phyloP scores from a whole-genome alignment of 495 filamentous ascomycete species.

The Talaromyces nanjingensis region DNA sequence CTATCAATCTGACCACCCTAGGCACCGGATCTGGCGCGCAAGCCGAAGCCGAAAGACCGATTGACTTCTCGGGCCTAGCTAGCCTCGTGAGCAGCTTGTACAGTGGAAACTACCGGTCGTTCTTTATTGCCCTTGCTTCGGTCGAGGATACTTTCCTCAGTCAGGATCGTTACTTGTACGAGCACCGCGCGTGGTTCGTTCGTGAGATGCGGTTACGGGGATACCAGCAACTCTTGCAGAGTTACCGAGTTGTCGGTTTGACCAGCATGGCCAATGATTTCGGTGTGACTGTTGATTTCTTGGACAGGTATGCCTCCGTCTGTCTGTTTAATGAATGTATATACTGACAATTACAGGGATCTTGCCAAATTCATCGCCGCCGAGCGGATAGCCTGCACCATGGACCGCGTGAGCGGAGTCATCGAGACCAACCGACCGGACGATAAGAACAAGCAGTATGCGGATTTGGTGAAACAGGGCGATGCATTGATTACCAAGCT shows the following conservation, averaged over 20 bases:
- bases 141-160: slow-evolving; percentile 92
- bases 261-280: slow-evolving; percentile 95
- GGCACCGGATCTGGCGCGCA: slow-evolving; percentile 59
- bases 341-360: slow-evolving; percentile 50
- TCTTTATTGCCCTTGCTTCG: slow-evolving; percentile 83
- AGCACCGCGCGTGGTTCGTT: slow-evolving; percentile 93
- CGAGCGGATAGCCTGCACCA: slow-evolving; percentile 89
- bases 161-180: slow-evolving; percentile 87
- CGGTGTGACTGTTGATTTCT: slow-evolving; percentile 89
- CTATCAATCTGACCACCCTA: slow-evolving; percentile 77
- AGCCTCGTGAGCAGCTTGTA: slow-evolving; percentile 87
- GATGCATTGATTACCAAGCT: slow-evolving; percentile 97
- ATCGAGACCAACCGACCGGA: slow-evolving; percentile 97
- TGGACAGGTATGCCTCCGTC: slow-evolving; percentile 64
- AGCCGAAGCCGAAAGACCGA: slow-evolving; percentile 63
- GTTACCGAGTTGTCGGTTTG: slow-evolving; percentile 91
- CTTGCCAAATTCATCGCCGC: slow-evolving; percentile 95
- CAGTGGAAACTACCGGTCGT: slow-evolving; percentile 83
- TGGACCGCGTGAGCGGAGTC: slow-evolving; percentile 93
- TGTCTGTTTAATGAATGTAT: slow-evolving; percentile 1
- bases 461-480: slow-evolving; percentile 93
- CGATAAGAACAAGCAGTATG: slow-evolving; percentile 98
- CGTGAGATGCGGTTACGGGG: slow-evolving; percentile 94
- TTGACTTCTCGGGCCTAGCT: slow-evolving; percentile 78
- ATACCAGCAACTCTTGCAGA: slow-evolving; percentile 95